A percentile compares a stretch with the other conserved stretches of the same genome.
Conservation (phyloP, 495 filamentous ascomycete genomes). For the Penicillium dipodomyicola region DNA sequence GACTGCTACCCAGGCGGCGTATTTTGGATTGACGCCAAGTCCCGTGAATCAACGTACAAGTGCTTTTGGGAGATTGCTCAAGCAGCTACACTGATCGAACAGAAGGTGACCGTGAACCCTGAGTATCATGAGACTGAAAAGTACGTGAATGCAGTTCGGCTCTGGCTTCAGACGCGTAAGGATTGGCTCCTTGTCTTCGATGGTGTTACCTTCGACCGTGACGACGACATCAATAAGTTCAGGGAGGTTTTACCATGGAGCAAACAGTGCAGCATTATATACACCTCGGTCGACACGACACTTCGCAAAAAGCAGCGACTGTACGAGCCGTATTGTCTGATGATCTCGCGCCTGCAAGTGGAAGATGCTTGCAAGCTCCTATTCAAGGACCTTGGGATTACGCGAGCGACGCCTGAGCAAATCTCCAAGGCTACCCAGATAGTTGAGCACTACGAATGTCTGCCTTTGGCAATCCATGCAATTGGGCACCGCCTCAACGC, state of each 20-base stretch:
- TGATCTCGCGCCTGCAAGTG: constrained; percentile 56
- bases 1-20: constrained; percentile 69
- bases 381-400: constrained; percentile 54
- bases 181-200: constrained; percentile 78
- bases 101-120: constrained; percentile 35
- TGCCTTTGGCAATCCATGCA: constrained; percentile 77
- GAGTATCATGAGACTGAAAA: constrained; percentile 45
- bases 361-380: constrained; percentile 59
- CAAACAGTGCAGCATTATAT: constrained; percentile 67
- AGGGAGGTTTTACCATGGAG: constrained; percentile 68
- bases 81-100: constrained; percentile 53
- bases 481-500: constrained; percentile 72
- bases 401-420: constrained; percentile 54
- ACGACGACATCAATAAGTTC: constrained; percentile 56
- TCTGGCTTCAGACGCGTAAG: constrained; percentile 67
- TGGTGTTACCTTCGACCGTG: constrained; percentile 64
- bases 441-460: constrained; percentile 65
- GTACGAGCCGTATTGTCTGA: constrained; percentile 71
- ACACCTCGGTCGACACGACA: constrained; percentile 69
- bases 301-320: constrained; percentile 66
- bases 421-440: constrained; percentile 59
- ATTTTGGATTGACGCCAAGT: constrained; percentile 77
- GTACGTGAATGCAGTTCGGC: constrained; percentile 60
- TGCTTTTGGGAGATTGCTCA: constrained; percentile 76
- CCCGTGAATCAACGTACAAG: constrained; percentile 58